A percentile compares a stretch with the other conserved stretches of the same genome.
phyloP scores from a whole-genome alignment of 2,329 filamentous ascomycete genomes.

The Diaporthe velutina region DNA sequence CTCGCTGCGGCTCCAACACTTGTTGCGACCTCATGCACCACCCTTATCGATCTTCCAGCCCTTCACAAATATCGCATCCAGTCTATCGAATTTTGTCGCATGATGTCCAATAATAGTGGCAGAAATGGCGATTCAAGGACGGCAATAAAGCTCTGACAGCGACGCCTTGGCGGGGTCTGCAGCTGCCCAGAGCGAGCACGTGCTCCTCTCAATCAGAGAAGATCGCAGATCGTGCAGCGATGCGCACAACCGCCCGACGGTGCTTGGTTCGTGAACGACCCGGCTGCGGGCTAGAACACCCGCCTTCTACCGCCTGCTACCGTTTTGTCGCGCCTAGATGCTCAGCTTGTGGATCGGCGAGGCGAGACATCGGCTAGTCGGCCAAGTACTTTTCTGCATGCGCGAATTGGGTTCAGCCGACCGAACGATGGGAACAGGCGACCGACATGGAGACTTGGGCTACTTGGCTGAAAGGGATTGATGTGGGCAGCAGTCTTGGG shows the following conservation, averaged over 20 bases:
- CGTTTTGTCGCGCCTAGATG: not conserved
- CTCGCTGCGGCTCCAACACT: not conserved
- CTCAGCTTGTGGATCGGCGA: conserved; percentile 9
- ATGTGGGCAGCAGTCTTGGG: conserved; percentile 8
- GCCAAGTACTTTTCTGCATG: not conserved
- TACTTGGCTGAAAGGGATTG: conserved; percentile 11
- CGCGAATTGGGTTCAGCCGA: conserved; percentile 15
- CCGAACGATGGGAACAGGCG: not conserved
- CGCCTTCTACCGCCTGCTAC: not conserved
- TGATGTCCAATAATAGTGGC: conserved; percentile 13
- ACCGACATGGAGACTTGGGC: not conserved
- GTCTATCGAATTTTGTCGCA: conserved; percentile 12
- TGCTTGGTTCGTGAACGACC: conserved; percentile 2
- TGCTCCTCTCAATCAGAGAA: not conserved
- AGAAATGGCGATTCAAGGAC: not conserved
- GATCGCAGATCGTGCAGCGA: conserved; percentile 11
- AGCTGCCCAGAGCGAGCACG: conserved; percentile 11
- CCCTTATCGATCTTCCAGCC: not conserved
- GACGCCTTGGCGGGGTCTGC: not conserved
- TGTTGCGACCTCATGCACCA: not conserved
- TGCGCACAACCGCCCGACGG: conserved; percentile 5
- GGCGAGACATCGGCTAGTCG: conserved; percentile 7
- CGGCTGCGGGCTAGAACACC: conserved; percentile 6
- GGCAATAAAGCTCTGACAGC: not conserved
- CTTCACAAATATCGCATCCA: not conserved